Evolutionary conservation across 768 basidiomycete species (phyloP).

Genomic region (Macrocybe gigantea): DNA sequence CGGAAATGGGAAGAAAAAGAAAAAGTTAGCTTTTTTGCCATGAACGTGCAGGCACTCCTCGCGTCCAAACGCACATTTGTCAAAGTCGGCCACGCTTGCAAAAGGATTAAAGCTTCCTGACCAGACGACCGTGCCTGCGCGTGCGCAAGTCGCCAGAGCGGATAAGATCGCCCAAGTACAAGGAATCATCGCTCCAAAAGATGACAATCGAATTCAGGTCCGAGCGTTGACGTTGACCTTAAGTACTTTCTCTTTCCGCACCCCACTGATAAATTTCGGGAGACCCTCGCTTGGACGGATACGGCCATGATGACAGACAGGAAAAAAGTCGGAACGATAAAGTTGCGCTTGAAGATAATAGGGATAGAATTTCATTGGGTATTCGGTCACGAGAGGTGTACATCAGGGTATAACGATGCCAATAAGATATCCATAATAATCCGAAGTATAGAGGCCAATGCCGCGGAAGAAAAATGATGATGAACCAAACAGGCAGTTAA

Average conservation of each 20-base stretch:
- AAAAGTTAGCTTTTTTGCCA: not conserved
- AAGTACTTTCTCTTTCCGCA: slow-evolving; percentile 6
- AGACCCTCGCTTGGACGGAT: slow-evolving; percentile 20
- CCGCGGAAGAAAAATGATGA: slow-evolving; percentile 15
- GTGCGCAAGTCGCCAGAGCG: slow-evolving; percentile 25
- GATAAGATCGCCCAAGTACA: slow-evolving; percentile 27
- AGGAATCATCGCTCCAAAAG: slow-evolving; percentile 16
- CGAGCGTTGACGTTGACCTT: slow-evolving; percentile 6
- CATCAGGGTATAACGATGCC: slow-evolving; percentile 10
- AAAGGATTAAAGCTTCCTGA: slow-evolving; percentile 48
- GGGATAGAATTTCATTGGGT: too few relatives aligned
- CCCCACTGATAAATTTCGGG: slow-evolving; percentile 24
- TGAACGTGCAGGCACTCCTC: not conserved
- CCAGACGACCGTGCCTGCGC: slow-evolving; percentile 51
- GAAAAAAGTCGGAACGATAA: slow-evolving; percentile 29
- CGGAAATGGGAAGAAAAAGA: not conserved
- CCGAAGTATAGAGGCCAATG: slow-evolving; percentile 31
- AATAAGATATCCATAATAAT: slow-evolving; percentile 25
- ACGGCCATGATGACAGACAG: slow-evolving; percentile 17
- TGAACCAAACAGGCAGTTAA: slow-evolving; percentile 2
- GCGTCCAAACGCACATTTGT: slow-evolving; percentile 34
- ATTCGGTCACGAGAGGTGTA: slow-evolving; percentile 10
- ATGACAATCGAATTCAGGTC: not conserved
- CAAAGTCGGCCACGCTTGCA: slow-evolving; percentile 40
- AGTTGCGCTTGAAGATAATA: too few relatives aligned